These are phyloP conservation scores for Globisporangium okanoganense DNA, from an alignment of 352 stramenopile genomes.

Conservation along the genomic window DNA sequence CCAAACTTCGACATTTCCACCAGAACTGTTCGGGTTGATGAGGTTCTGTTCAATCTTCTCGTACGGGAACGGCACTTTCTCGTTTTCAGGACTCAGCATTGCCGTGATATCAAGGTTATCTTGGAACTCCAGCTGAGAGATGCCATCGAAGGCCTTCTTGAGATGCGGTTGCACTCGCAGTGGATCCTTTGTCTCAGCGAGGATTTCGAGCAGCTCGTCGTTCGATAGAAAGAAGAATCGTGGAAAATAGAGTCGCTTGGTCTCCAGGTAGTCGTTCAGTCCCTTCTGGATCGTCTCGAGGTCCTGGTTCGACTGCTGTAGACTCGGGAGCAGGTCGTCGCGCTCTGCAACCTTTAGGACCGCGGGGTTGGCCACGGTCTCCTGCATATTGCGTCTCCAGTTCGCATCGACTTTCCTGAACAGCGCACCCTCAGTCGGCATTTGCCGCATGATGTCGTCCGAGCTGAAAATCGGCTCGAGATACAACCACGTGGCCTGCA, in stretches of 20 bases:
- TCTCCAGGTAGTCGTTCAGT: conserved; percentile 91
- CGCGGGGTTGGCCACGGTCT: conserved; percentile 69
- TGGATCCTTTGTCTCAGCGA: conserved; percentile 92
- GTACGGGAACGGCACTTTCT: conserved; percentile 90
- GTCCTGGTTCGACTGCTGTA: conserved; percentile 89
- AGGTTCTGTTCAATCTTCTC: conserved; percentile 79
- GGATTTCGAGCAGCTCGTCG: conserved; percentile 90
- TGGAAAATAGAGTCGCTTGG: conserved; percentile 88
- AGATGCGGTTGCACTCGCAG: conserved; percentile 92
- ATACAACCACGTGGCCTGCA: conserved; percentile 92
- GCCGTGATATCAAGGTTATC: conserved; percentile 90
- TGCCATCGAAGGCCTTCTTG: conserved; percentile 94
- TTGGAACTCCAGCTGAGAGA: conserved; percentile 91
- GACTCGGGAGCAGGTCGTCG: conserved; percentile 70
- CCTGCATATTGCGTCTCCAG: conserved; percentile 87
- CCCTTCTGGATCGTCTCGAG: conserved; percentile 95
- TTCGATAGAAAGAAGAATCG: conserved; percentile 93
- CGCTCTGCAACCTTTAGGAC: conserved; percentile 78
- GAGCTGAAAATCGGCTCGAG: conserved; percentile 92
- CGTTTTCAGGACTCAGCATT: conserved; percentile 83
- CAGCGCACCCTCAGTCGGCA: conserved; percentile 84
- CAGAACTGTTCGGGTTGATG: conserved; percentile 93
- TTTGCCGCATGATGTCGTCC: conserved; percentile 92
- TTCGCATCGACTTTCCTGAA: conserved; percentile 87
- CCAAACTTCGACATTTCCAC: conserved; percentile 92